A percentile compares a stretch with the other conserved stretches of the same genome.
These are phyloP conservation scores for Tremella mesenterica DNA, from an alignment of 768 basidiomycete genomes.

Conservation along the genomic window DNA sequence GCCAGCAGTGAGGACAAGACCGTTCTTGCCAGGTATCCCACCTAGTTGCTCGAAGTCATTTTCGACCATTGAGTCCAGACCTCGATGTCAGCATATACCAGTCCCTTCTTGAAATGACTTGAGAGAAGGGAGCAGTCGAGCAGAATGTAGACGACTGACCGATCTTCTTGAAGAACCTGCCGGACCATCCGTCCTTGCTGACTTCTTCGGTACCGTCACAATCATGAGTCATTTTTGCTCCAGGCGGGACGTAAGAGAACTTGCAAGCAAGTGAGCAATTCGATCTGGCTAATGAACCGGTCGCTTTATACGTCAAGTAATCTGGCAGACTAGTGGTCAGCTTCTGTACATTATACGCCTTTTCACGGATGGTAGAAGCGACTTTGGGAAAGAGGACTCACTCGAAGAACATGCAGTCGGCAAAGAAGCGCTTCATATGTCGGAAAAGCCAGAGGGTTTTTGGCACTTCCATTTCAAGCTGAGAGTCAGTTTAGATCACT, in stretches of 20 bases:
- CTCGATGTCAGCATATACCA: constrained; percentile 11
- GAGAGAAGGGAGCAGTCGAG: background rate
- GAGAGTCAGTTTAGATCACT: background rate
- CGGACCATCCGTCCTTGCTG: constrained; percentile 67
- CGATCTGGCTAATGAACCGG: constrained; percentile 64
- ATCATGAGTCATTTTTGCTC: constrained; percentile 39
- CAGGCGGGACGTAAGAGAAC: constrained; percentile 77
- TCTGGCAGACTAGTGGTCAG: constrained; percentile 79
- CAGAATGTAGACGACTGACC: constrained; percentile 50
- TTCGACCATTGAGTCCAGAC: constrained; percentile 45
- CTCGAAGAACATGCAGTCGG: constrained; percentile 47
- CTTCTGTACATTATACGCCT: no score
- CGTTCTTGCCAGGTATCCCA: constrained; percentile 52
- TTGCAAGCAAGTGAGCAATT: constrained; percentile 94
- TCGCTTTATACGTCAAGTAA: constrained; percentile 88
- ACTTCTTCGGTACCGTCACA: constrained; percentile 44
- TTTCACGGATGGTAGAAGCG: no score
- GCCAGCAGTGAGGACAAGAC: constrained; percentile 62
- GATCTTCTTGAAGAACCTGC: constrained; percentile 74
- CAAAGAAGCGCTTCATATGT: constrained; percentile 68
- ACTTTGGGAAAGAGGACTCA: constrained; percentile 45
- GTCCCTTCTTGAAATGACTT: background rate
- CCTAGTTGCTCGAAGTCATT: constrained; percentile 69
- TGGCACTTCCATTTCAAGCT: constrained; percentile 98
- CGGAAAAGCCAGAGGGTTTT: constrained; percentile 95